Conservation (phyloP, 2,329 filamentous ascomycete genomes). For the Ascomycota sp. region DNA sequence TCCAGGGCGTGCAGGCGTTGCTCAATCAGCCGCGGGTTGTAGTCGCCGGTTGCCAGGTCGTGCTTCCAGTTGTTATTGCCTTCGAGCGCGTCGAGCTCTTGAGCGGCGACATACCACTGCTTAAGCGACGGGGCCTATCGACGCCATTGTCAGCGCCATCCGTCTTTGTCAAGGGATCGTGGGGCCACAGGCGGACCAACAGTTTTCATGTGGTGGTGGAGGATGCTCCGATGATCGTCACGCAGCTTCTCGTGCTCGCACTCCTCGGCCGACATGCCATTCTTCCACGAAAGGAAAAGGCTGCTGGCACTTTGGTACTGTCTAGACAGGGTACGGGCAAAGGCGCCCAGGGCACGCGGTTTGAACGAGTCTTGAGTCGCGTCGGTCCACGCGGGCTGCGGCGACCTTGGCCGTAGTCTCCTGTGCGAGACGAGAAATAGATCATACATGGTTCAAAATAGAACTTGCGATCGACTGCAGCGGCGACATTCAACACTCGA, state of each 20-base stretch:
- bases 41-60: conserved; percentile 40
- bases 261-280: conserved; percentile 31
- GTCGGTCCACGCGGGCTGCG: background rate
- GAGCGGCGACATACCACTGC: conserved; percentile 59
- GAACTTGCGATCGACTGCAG: too few species aligned
- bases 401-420: background rate
- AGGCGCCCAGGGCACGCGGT: conserved; percentile 1
- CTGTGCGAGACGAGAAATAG: background rate
- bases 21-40: conserved; percentile 49
- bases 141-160: too few species aligned
- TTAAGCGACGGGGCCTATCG: conserved; percentile 47
- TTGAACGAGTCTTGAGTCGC: background rate
- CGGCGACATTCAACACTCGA: background rate
- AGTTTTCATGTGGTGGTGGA: conserved; percentile 44
- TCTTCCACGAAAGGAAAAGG: conserved; percentile 24
- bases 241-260: conserved; percentile 22
- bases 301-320: conserved; percentile 20
- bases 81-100: conserved; percentile 59
- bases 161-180: too few species aligned
- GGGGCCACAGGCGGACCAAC: conserved; percentile 20
- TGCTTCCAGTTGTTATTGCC: conserved; percentile 67
- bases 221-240: conserved; percentile 40
- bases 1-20: conserved; percentile 54
- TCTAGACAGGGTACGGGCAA: conserved; percentile 9
- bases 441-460: background rate